These are phyloP conservation scores for Myxozyma neglecta DNA, from an alignment of 805 yeast genomes.

Conservation along the genomic window DNA sequence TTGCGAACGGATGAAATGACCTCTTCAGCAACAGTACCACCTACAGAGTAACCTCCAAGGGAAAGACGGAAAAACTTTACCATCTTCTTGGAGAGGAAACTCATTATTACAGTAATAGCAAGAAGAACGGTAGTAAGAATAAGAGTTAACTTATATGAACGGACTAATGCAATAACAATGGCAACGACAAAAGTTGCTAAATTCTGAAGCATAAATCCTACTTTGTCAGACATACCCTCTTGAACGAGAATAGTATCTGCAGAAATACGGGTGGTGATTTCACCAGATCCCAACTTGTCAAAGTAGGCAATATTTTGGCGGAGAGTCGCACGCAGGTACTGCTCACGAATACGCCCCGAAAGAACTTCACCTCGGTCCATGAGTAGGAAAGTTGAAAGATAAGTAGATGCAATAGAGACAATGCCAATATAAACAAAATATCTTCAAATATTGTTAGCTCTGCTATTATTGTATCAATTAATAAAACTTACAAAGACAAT, in stretches of 20 bases:
- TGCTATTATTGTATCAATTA: background rate
- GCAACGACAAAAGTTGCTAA: constrained; percentile 46
- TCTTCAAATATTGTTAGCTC: background rate
- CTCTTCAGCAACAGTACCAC: constrained; percentile 45
- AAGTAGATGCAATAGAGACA: constrained; percentile 34
- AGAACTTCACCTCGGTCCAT: constrained; percentile 46
- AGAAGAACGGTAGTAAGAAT: constrained; percentile 41
- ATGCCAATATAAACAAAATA: constrained; percentile 46
- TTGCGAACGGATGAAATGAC: constrained; percentile 44
- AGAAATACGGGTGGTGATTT: constrained; percentile 47
- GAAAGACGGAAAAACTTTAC: constrained; percentile 16
- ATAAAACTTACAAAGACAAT: constrained; percentile 9
- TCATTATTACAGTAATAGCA: constrained; percentile 39
- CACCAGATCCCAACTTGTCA: constrained; percentile 46
- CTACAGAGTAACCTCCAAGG: constrained; percentile 24
- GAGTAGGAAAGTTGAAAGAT: constrained; percentile 40
- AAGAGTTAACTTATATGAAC: constrained; percentile 43
- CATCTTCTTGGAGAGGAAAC: constrained; percentile 37
- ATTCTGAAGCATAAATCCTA: constrained; percentile 42
- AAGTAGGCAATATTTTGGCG: constrained; percentile 47
- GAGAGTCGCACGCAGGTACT: constrained; percentile 42
- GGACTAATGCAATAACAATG: constrained; percentile 42
- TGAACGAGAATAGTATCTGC: constrained; percentile 45
- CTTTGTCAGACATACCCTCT: constrained; percentile 47
- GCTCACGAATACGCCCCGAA: constrained; percentile 44